Base-by-base conservation (phyloP, 192 early-diverging fungal species). In the Coemansia sp. region DNA sequence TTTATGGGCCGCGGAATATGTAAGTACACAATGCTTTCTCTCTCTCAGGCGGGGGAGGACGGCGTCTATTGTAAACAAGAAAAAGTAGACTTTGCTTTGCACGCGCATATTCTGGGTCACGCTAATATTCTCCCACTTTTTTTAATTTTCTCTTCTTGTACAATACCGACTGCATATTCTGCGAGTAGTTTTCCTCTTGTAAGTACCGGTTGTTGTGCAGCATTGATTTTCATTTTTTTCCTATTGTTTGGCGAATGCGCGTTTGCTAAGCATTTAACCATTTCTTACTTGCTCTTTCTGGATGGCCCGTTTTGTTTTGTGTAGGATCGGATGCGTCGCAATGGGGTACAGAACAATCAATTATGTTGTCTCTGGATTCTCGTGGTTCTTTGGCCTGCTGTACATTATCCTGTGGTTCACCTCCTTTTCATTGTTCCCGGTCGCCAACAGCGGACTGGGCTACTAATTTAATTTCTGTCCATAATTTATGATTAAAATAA, bases 1-100 rank as follows among this genome's bases (percentile, higher is more conserved):
- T 82, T 82, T 52, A 76, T 82, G 71, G 79, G 79, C n/a, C 79
- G 79, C 2, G 79, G 79, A 34, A 41, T 79, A 58, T 74, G 74
- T 76, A 76, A 76, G 74, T 71, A 1, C 22, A 20, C 5, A 18
- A 51, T 48, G 8, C 14, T 3, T 12, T 3, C 45, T 48, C 45
- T 48, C 12, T 15, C 22, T 28, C 22, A 28, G 22, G 22, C 22
- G 22, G 22, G 22, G 22, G 22, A 28, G 22, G 22, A 28, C 22
- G 1, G 22, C 22, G 22, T 28, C 22, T 56, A 34, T 22, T 56
- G n/a, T 58, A 6, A 58, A 58, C 56, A 20, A 33, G 8, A 34
- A 12, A 58, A 58, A 14, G 33, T 15, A 54, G 17, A 33, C n/a
- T 1, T 28, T 28, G 22, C 22, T 28, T 28, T 28, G 22, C 1